Percentiles rank a stretch among this genome's conserved stretches.
These are phyloP conservation scores for Botrytis medusae DNA, from an alignment of 2,329 filamentous ascomycete genomes.

Conservation along the genomic window DNA sequence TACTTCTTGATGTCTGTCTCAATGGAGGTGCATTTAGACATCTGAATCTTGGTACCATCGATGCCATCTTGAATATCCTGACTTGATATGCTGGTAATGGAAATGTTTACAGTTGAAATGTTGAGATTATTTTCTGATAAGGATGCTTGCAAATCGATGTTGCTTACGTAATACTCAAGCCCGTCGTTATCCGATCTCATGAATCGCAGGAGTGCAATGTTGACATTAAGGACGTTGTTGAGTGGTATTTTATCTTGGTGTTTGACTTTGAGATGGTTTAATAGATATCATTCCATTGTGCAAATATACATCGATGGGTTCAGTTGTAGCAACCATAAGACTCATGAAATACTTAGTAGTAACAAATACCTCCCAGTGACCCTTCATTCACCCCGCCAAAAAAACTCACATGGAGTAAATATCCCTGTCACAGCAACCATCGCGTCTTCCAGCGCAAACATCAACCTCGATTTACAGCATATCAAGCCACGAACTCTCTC, in stretches of 20 bases:
- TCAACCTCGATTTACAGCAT: background rate
- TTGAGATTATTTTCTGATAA: conserved; percentile 23
- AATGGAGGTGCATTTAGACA: conserved; percentile 37
- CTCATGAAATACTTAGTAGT: background rate
- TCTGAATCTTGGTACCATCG: conserved; percentile 33
- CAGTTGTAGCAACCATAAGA: background rate
- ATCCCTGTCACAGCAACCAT: conserved; percentile 10
- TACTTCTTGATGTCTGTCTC: conserved; percentile 29
- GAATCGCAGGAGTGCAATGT: background rate
- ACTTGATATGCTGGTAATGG: background rate
- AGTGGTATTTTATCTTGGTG: background rate
- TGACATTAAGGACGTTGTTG: background rate
- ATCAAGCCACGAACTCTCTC: background rate
- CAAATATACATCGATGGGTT: background rate
- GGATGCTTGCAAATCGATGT: conserved; percentile 6
- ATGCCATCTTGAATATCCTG: conserved; percentile 28
- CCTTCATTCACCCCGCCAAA: conserved; percentile 5
- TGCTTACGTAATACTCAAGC: conserved; percentile 3
- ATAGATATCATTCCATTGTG: background rate
- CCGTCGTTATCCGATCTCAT: background rate
- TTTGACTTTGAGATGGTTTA: background rate
- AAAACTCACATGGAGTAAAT: background rate
- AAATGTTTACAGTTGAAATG: background rate
- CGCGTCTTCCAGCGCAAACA: background rate
- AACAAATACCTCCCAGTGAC: background rate